Base-by-base conservation (phyloP, 106 monocot genomes). In the Platanthera zijinensis region DNA sequence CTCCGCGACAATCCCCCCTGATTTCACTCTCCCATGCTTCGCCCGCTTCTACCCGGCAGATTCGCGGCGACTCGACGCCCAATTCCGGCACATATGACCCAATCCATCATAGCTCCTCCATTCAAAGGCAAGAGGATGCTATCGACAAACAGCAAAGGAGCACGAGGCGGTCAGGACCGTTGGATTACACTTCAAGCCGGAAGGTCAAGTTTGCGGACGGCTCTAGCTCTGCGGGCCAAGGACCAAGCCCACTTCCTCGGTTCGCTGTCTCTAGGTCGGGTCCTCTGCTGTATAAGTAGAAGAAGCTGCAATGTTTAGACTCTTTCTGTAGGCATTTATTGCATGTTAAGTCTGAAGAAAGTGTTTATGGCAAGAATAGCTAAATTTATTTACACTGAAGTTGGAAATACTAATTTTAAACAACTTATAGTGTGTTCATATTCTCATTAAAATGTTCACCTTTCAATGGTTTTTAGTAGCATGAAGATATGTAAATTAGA, bases 201-300 rank as follows among this genome's bases (percentile, higher is more conserved):
- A 93, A 93, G 78, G 89, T 87, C 25, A 94, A 94, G 75, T 89
- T 94, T 73, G 87, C 74, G 0, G 91, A 91, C 46, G 87, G 90
- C 9, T 89, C 91, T 14, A 89, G 86, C 83, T 89, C 89, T 45
- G 74, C 72, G 1, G 79, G 74, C 8, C 85, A 84, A 19, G 94
- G 91, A 2, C 80, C 82, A 12, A 94, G 94, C 57, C 94, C 97
- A 15, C 48, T 88, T 83, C 89, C 82, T 19, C 81, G 94, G 21
- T 94, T 97, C 85, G 84, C 87, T 0, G 93, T 87, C 5, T 93
- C 97, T 28, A 89, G 91, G 75, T 97, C 94, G 13, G 89, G 89
- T 17, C 89, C 94, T 13, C 81, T 91, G 19, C 76, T 82, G 21
- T 85, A 87, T 71, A 93, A 97, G 81, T 93, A 94, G 77, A 74